These are phyloP conservation scores for Aspergillus funiculosus DNA, from an alignment of 495 filamentous ascomycete species.

Conservation along the genomic window DNA sequence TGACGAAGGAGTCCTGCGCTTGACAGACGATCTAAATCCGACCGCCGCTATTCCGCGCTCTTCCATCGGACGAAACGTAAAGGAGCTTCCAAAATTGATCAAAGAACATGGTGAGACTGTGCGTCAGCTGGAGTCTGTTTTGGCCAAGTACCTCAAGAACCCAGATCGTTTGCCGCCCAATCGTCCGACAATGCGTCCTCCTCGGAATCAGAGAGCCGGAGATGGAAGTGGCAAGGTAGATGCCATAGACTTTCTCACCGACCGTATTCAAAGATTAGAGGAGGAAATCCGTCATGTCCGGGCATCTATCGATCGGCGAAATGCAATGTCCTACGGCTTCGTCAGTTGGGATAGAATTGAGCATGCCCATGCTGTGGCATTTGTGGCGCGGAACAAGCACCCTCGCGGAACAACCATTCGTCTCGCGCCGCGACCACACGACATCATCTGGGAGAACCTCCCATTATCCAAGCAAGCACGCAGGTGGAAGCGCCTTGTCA, in stretches of 20 bases:
- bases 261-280: constrained; percentile 77
- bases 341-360: constrained; percentile 84
- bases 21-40: constrained; percentile 70
- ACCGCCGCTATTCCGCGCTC: constrained; percentile 71
- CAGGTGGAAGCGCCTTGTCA: constrained; percentile 65
- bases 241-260: constrained; percentile 87
- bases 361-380: constrained; percentile 84
- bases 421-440: constrained; percentile 80
- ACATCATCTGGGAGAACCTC: constrained; percentile 96
- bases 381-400: constrained; percentile 69
- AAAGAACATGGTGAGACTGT: constrained; percentile 78
- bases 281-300: constrained; percentile 77
- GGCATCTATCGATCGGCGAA: constrained; percentile 73
- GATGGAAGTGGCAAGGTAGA: constrained; percentile 58
- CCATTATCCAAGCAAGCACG: constrained; percentile 59
- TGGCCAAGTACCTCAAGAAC: constrained; percentile 86
- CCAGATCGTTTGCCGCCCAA: constrained; percentile 72
- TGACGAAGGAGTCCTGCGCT: constrained; percentile 78
- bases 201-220: constrained; percentile 57
- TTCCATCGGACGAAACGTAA: constrained; percentile 85
- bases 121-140: constrained; percentile 68
- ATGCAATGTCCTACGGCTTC: constrained; percentile 88
- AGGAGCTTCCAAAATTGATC: constrained; percentile 76
- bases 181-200: constrained; percentile 73
- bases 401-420: constrained; percentile 71